Conservation (phyloP, 2,329 filamentous ascomycete genomes). For the Biscogniauxia sp. region DNA sequence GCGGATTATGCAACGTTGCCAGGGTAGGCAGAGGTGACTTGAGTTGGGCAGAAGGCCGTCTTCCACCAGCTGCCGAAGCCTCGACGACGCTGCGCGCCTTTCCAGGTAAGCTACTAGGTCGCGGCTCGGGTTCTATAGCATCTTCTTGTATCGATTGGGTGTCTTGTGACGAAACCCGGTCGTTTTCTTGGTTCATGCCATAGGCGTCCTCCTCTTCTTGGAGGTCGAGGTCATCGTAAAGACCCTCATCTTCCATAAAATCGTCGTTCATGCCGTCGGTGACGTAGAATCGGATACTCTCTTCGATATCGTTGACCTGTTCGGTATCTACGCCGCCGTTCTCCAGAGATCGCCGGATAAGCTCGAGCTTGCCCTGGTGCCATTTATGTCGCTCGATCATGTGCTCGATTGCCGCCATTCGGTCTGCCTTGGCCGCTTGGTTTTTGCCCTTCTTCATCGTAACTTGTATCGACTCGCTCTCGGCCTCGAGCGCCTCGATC, state of each 20-base stretch:
- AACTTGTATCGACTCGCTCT: conserved; percentile 80
- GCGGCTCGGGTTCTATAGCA: conserved; percentile 56
- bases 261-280: conserved; percentile 85
- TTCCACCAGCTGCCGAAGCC: conserved; percentile 49
- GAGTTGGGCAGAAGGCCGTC: conserved; percentile 82
- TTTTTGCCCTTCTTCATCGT: conserved; percentile 95
- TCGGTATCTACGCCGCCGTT: conserved; percentile 88
- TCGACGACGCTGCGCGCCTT: conserved; percentile 60
- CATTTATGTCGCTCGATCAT: conserved; percentile 92
- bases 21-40: conserved; percentile 93
- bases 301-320: conserved; percentile 83
- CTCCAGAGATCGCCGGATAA: conserved; percentile 84
- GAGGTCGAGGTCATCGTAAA: conserved; percentile 93
- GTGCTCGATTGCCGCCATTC: conserved; percentile 80
- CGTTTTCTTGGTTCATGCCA: conserved; percentile 76
- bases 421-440: conserved; percentile 77
- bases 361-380: conserved; percentile 90
- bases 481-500: conserved; percentile 89
- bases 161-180: conserved; percentile 93
- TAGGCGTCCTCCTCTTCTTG: conserved; percentile 89
- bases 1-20: conserved; percentile 79
- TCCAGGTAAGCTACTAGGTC: conserved; percentile 42
- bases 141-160: conserved; percentile 91
- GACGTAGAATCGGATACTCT: conserved; percentile 93
- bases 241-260: conserved; percentile 88